Evolutionary conservation across 176 grass and related monocot genomes (phyloP).

Genomic region (Phoenix roebelenii): DNA sequence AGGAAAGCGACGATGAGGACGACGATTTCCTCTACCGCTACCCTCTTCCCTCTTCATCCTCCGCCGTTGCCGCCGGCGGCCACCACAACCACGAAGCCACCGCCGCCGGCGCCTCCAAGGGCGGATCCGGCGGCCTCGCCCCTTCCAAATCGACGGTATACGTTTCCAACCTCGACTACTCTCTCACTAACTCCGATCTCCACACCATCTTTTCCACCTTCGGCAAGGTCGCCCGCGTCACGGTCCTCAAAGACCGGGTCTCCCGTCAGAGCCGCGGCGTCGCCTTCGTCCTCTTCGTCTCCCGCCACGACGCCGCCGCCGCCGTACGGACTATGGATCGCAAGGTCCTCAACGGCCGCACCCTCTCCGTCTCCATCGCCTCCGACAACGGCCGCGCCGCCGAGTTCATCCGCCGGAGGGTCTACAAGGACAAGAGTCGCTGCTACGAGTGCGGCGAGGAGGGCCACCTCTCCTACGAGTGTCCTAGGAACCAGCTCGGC

Average conservation of each 20-base stretch:
- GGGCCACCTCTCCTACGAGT: conserved; percentile 93
- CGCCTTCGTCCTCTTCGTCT: conserved; percentile 89
- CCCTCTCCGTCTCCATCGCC: conserved; percentile 61
- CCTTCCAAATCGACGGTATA: conserved; percentile 96
- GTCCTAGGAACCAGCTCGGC: conserved; percentile 82
- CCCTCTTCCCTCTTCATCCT: conserved; percentile 36
- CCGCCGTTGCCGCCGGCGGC: not conserved
- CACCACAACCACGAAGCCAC: not conserved
- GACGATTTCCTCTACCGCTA: conserved; percentile 88
- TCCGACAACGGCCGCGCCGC: conserved; percentile 71
- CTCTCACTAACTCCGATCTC: conserved; percentile 97
- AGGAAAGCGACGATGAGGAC: conserved; percentile 54
- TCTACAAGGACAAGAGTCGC: conserved; percentile 74
- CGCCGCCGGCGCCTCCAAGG: conserved; percentile 2
- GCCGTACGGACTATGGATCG: conserved; percentile 28
- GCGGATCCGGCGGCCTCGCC: conserved; percentile 75
- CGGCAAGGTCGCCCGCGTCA: conserved; percentile 78
- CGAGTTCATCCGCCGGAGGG: conserved; percentile 87
- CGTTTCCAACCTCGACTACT: conserved; percentile 70
- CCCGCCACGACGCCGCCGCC: conserved; percentile 49
- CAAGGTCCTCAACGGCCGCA: conserved; percentile 41
- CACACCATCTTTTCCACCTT: conserved; percentile 92
- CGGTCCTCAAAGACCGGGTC: conserved; percentile 71
- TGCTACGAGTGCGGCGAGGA: conserved; percentile 84
- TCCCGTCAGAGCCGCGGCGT: conserved; percentile 67